Evolutionary conservation across 371 early-diverging fungal genomes (phyloP), one percentile per base, ranked within the genome.

Genomic region (Apophysomyces variabilis): DNA sequence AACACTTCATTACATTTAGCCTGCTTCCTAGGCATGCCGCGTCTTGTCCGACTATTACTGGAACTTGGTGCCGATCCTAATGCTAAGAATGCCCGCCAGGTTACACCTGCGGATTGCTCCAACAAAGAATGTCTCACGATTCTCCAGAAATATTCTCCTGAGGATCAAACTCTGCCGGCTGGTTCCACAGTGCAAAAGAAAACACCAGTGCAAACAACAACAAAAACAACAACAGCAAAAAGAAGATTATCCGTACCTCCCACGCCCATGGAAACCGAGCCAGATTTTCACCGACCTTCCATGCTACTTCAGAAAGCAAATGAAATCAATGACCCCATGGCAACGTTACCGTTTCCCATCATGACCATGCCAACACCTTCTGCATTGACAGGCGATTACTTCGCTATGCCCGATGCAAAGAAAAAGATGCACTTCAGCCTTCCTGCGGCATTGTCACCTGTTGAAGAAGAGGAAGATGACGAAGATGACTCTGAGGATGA

Each of bases 1-100:
- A 90, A 90, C 73, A 88, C 91, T 0, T 81, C 85, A 2, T 73
- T 92, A 56, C 92, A 92, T 67, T 64, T 92, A 43, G 92, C 92
- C 7, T 77, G 86, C 39, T 92, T 90, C 60, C 66, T 85, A 62
- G 89, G 92, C 9, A 92, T 90, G 90, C 76, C 83, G 5, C 84
- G 85, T 47, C 68, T 92, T 59, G 90, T 90, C 7, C 80, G 84
- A 60, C 39, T 83, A 16, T 44, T 90, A 38, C 64, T 90, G n/a
- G 87, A 87, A 35, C 70, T 87, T 0, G 90, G 90, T 3, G 90
- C 89, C 11, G 80, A 83, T 58, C 75, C 83, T 7, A 77, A 77
- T 65, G 86, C 85, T 62, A 75, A 69, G 68, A 92, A 92, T 62
- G 85, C 86, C 16, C 66, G 87, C 36, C 79, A 80, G 39, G 86